These are phyloP conservation scores for Persicaria tinctoria DNA, from an alignment of 148 eudicot genomes.

Conservation along the genomic window DNA sequence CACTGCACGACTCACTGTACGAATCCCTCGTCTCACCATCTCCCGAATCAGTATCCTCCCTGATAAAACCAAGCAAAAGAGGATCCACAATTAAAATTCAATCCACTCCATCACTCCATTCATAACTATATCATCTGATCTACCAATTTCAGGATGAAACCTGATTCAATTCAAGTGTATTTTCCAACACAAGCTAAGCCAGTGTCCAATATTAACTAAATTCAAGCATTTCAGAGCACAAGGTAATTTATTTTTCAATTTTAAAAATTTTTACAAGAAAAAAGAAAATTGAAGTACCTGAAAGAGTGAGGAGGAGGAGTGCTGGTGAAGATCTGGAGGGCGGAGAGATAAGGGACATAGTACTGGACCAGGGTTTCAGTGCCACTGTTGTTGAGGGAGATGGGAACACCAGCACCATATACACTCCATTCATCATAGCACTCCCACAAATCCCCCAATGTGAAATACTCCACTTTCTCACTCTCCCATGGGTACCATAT, in stretches of 20 bases:
- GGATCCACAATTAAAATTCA: not conserved
- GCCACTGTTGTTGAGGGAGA: conserved; percentile 18
- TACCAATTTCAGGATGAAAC: not conserved
- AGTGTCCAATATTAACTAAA: not conserved
- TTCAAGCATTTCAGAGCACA: not conserved
- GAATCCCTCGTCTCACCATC: conserved; percentile 74
- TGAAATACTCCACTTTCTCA: conserved; percentile 68
- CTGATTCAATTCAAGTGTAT: not conserved
- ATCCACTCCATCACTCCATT: not conserved
- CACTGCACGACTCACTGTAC: conserved; percentile 77
- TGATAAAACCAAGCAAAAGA: not conserved
- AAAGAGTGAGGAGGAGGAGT: conserved; percentile 47
- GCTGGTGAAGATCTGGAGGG: conserved; percentile 79
- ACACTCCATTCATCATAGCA: conserved; percentile 94
- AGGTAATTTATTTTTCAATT: not conserved
- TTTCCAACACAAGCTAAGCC: not conserved
- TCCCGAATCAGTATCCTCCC: conserved; percentile 33
- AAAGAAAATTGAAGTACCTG: conserved; percentile 32
- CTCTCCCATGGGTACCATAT: conserved; percentile 94
- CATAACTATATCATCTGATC: not conserved
- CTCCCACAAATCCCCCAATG: conserved; percentile 75
- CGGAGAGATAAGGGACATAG: conserved; percentile 93
- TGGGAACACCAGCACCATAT: conserved; percentile 93
- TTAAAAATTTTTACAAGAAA: not conserved
- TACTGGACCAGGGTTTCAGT: conserved; percentile 72